Evolutionary conservation across 306 rosid genomes (phyloP).

Genomic region (Prunus mume): DNA sequence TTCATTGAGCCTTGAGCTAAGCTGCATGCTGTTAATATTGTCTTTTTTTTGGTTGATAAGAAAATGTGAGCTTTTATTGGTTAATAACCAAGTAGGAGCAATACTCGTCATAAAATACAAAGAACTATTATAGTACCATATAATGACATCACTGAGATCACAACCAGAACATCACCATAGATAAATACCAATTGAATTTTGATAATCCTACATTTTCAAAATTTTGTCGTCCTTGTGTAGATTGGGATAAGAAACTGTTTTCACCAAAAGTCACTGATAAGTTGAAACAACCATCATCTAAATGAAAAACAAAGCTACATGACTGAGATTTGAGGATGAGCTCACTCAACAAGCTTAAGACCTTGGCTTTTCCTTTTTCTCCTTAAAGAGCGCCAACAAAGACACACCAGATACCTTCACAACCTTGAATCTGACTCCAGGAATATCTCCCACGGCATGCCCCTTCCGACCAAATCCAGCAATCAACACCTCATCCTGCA

Average conservation of each 20-base stretch:
- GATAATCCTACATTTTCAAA: neutral
- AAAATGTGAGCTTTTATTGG: too few relatives aligned
- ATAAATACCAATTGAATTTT: neutral
- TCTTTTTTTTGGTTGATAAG: too few relatives aligned
- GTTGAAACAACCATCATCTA: neutral
- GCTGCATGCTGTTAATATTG: too few relatives aligned
- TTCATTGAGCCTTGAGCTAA: neutral
- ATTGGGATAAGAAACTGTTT: neutral
- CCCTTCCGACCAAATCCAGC: conserved; percentile 40
- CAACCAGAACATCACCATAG: neutral
- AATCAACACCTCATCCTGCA: conserved; percentile 37
- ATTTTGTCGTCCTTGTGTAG: neutral
- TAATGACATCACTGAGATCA: neutral
- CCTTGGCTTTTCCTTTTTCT: conserved; percentile 40
- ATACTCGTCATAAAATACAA: too few relatives aligned
- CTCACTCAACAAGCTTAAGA: conserved; percentile 8
- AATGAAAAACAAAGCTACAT: neutral
- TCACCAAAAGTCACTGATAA: neutral
- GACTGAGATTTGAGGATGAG: neutral
- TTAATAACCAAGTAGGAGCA: too few relatives aligned
- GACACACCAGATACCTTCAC: conserved; percentile 40
- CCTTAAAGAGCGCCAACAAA: conserved; percentile 34
- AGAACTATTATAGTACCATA: too few relatives aligned
- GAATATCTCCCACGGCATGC: conserved; percentile 41
- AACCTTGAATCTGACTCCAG: conserved; percentile 39